Evolutionary conservation across 805 yeast genomes (phyloP).

Genomic region (Metschnikowia santaceciliae): DNA sequence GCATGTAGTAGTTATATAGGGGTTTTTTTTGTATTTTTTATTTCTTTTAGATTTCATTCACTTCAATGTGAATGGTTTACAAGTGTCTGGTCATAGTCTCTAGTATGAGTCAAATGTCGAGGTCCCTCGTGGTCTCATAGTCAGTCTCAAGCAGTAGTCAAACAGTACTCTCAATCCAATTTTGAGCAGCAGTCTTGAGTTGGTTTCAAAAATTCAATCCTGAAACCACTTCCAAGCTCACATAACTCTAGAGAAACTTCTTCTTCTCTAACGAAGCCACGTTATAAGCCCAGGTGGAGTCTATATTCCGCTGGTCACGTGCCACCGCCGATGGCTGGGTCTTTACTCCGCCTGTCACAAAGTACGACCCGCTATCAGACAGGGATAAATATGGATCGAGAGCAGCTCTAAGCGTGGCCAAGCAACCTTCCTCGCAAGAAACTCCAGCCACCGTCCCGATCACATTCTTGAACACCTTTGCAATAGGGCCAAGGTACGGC

Average conservation of each 20-base stretch:
- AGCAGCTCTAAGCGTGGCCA: slow-evolving; percentile 32
- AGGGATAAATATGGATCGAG: slow-evolving; percentile 25
- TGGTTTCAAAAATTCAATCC: too few species aligned
- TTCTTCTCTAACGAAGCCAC: slow-evolving; percentile 19
- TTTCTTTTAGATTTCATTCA: too few species aligned
- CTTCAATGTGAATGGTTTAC: too few species aligned
- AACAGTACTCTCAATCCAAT: too few species aligned
- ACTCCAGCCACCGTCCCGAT: slow-evolving; percentile 24
- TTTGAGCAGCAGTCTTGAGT: too few species aligned
- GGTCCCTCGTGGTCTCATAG: too few species aligned
- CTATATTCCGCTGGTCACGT: slow-evolving; percentile 18
- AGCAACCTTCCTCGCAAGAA: slow-evolving; percentile 31
- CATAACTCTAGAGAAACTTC: slow-evolving; percentile 11
- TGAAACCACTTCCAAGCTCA: too few species aligned
- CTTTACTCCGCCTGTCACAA: slow-evolving; percentile 30
- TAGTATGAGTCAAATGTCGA: too few species aligned
- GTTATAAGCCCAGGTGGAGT: slow-evolving; percentile 29
- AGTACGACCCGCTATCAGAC: slow-evolving; percentile 28
- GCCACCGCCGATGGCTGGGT: slow-evolving; percentile 24
- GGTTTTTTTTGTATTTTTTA: too few species aligned
- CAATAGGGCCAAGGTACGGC: slow-evolving; percentile 22
- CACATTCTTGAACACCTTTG: slow-evolving; percentile 15
- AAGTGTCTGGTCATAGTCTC: too few species aligned
- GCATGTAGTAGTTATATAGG: too few species aligned
- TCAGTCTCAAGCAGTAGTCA: too few species aligned